Base-by-base conservation (phyloP, 2,329 filamentous ascomycete species). In the Fonsecaea pugnacius region DNA sequence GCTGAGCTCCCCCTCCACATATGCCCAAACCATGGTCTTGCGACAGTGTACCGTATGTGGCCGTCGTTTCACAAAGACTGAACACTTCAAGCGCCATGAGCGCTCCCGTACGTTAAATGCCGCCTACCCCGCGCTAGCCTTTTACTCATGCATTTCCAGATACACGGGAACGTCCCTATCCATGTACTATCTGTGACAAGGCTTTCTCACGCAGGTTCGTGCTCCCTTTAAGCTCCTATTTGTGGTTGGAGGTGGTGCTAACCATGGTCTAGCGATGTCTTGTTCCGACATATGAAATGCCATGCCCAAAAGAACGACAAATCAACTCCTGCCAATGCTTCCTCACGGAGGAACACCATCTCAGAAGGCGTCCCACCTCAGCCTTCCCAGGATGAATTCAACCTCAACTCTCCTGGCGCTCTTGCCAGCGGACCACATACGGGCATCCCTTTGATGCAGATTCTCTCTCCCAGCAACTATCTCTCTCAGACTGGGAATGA, bases 31-130 rank as follows among this genome's bases (percentile, higher is more conserved):
- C 72, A 78, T 78, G 77, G 76, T 79, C 66, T 72, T 78, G 60
- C 75, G 75, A 72, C 78, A 79, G 71, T 80, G 78, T 66, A 75
- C 72, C 57, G 78, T 80, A 60, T 85, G 82, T 76, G 82, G 83
- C 67, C 79, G 82, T 67, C 81, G 80, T 66, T 85, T 84, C 75
- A 83, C 81, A 66, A 85, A 85, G 73, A 82, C 80, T 33, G 82
- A 84, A 71, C 82, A 84, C 73, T 80, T 82, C 70, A 84, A 84
- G 71, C 78, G 82, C 48, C 83, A 85, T 72, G 82, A 84, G 71
- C 78, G 82, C 70, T 84, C 82, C 62, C 82, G 83, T 84, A 75
- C 71, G 82, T 76, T 35, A 60, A 61, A 61, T 66, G 58, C 35
- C 12, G 16, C 33, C 43, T 32, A 56, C 53, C 57, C 63, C 33